A percentile compares a stretch with the other conserved stretches of the same genome.
Conservation (phyloP, 441 rosid genomes). For the Populus hybrid region DNA sequence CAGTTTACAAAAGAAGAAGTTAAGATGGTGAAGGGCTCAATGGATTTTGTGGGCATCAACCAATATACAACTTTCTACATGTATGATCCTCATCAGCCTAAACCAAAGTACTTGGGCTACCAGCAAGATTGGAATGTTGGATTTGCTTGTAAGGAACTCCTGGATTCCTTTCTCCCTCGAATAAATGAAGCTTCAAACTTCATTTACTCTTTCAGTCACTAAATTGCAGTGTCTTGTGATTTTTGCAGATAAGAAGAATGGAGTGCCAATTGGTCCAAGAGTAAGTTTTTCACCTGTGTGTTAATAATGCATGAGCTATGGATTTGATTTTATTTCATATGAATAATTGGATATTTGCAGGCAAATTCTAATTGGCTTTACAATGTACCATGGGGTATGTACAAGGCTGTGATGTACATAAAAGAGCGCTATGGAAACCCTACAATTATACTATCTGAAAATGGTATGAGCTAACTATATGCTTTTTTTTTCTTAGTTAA, state of each 20-base stretch:
- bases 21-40: conserved; percentile 82
- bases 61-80: conserved; percentile 84
- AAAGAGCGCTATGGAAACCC: conserved; percentile 90
- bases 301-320: neutral
- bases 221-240: conserved; percentile 7
- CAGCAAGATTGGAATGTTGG: conserved; percentile 87
- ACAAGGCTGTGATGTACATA: conserved; percentile 77
- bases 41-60: conserved; percentile 88
- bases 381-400: conserved; percentile 92
- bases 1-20: conserved; percentile 68
- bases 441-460: conserved; percentile 71
- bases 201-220: neutral
- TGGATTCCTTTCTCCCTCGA: neutral
- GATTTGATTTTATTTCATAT: neutral
- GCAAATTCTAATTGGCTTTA: conserved; percentile 90
- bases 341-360: conserved; percentile 29
- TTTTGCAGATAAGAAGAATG: conserved; percentile 57
- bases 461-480: conserved; percentile 40
- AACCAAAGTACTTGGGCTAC: conserved; percentile 53
- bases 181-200: neutral
- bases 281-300: conserved; percentile 26
- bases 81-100: conserved; percentile 45
- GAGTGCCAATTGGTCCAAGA: conserved; percentile 73
- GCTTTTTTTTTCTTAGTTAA: neutral
- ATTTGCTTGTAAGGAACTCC: conserved; percentile 60